Percentiles rank a stretch among this genome's conserved stretches.
Evolutionary conservation across 2,329 filamentous ascomycete species (phyloP).

Genomic region (Sporothrix phasma): DNA sequence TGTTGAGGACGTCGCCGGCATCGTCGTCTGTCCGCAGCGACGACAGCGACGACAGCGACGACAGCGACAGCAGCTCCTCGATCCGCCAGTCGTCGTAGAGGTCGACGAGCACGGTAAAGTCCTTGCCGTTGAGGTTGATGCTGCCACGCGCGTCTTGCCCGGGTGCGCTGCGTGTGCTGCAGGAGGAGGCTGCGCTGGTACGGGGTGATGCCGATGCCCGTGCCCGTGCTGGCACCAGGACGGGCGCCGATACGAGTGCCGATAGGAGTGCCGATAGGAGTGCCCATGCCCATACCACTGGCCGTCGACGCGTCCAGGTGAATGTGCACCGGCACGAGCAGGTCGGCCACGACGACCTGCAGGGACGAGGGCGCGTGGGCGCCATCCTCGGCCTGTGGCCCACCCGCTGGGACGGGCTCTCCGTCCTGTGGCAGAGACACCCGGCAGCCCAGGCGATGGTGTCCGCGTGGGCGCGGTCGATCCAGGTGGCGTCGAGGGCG

Average conservation of each 20-base stretch:
- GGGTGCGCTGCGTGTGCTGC: not conserved
- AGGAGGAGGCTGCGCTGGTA: not conserved
- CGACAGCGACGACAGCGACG: not conserved
- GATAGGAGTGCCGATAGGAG: no score
- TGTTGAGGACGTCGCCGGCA: constrained; percentile 8
- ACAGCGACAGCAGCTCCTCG: constrained; percentile 17
- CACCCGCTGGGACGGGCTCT: not conserved
- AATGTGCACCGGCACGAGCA: constrained; percentile 12
- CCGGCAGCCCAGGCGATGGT: constrained; percentile 16
- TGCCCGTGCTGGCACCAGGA: no score
- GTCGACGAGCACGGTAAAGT: constrained; percentile 16
- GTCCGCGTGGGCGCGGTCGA: constrained; percentile 16
- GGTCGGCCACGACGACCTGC: constrained; percentile 16
- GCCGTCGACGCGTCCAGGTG: not conserved
- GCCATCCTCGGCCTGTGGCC: no score
- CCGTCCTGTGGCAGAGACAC: not conserved
- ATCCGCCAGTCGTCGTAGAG: constrained; percentile 19
- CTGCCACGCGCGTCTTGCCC: not conserved
- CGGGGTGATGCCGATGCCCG: not conserved
- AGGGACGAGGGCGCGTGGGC: not conserved
- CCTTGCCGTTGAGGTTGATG: constrained; percentile 14
- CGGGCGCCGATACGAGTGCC: no score
- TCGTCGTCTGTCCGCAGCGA: no score
- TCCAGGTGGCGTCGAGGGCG: constrained; percentile 17
- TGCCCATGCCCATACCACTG: no score